phyloP scores from a whole-genome alignment of 257 asterid genomes.

The Solanum commersonii region DNA sequence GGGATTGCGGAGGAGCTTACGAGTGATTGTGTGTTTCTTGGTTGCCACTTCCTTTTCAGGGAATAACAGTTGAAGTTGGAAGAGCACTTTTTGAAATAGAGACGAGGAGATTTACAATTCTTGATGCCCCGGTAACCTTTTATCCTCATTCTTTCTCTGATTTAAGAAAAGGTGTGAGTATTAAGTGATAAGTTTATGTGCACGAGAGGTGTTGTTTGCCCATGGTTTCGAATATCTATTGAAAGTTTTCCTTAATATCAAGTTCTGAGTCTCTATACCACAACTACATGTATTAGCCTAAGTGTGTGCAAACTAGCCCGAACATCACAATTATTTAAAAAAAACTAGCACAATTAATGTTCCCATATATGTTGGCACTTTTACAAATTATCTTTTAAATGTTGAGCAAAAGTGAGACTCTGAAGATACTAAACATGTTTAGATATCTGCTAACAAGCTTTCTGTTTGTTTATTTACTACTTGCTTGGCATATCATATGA shows the following conservation, averaged over 20 bases:
- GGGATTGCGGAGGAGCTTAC: not conserved
- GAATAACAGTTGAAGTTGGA: conserved; percentile 96
- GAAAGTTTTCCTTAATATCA: not conserved
- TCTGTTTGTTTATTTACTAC: too few relatives aligned
- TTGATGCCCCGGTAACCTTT: conserved; percentile 84
- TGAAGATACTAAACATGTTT: too few relatives aligned
- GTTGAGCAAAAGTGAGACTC: too few relatives aligned
- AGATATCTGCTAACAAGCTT: too few relatives aligned
- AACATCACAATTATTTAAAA: too few relatives aligned
- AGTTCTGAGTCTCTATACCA: not conserved
- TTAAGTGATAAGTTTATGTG: not conserved
- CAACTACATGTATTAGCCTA: too few relatives aligned
- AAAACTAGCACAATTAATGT: too few relatives aligned
- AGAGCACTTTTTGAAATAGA: conserved; percentile 96
- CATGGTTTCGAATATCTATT: not conserved
- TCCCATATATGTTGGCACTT: not conserved
- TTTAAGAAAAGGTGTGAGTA: not conserved
- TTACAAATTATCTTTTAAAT: too few relatives aligned
- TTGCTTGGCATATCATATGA: too few relatives aligned
- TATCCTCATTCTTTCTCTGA: not conserved
- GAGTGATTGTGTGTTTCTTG: not conserved
- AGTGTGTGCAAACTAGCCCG: too few relatives aligned
- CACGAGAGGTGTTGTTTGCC: not conserved
- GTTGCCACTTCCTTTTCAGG: conserved; percentile 21
- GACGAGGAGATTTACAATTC: conserved; percentile 79